phyloP scores from a whole-genome alignment of 2,329 filamentous ascomycete genomes.

The Aspergillus ochraceus region DNA sequence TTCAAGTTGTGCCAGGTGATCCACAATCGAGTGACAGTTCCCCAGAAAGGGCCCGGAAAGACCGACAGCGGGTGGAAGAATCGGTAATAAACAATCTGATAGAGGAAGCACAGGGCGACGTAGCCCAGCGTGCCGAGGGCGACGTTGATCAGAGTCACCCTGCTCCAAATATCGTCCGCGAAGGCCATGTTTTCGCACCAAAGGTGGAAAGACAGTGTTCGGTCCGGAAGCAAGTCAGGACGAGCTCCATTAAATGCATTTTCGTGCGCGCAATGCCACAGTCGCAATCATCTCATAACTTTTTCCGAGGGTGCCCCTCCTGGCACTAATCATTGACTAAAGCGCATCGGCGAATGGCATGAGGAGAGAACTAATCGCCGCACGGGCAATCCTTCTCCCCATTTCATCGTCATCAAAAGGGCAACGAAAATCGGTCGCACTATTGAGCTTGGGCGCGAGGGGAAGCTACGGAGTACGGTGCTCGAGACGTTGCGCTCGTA shows the following conservation, averaged over 20 bases:
- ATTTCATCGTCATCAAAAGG: not conserved
- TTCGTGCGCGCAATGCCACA: not conserved
- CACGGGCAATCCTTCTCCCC: not conserved
- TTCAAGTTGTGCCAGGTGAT: slow-evolving; percentile 54
- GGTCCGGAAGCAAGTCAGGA: not conserved
- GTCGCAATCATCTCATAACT: not conserved
- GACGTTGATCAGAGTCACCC: slow-evolving; percentile 28
- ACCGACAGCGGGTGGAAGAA: slow-evolving; percentile 55
- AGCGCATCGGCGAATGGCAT: not conserved
- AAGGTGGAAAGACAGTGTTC: not conserved
- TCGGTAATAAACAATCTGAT: slow-evolving; percentile 43
- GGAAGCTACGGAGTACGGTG: too few relatives aligned
- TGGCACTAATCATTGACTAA: not conserved
- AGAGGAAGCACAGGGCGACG: slow-evolving; percentile 23
- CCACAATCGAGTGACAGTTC: slow-evolving; percentile 55
- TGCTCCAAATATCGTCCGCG: slow-evolving; percentile 21
- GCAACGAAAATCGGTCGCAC: not conserved
- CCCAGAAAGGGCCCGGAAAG: slow-evolving; percentile 59
- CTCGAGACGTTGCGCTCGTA: not conserved
- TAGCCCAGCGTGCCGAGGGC: slow-evolving; percentile 25
- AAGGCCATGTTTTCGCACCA: slow-evolving; percentile 24
- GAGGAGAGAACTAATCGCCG: not conserved
- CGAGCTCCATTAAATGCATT: not conserved
- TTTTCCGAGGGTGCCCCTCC: not conserved
- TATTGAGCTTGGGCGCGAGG: not conserved